Evolutionary conservation across 2,329 filamentous ascomycete genomes (phyloP).

Genomic region (Venturia pyrina): DNA sequence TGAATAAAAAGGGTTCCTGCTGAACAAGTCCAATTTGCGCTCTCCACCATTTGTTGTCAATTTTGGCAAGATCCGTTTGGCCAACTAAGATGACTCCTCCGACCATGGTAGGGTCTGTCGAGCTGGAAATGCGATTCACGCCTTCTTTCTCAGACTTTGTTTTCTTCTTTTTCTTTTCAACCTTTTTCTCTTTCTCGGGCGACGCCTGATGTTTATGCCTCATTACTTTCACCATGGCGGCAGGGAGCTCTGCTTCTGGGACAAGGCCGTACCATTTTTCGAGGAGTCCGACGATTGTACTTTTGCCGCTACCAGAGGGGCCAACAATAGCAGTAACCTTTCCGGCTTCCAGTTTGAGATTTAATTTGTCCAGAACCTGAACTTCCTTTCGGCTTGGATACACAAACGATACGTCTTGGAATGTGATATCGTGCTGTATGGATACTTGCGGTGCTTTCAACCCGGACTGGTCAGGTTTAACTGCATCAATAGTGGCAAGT

Average conservation of each 20-base stretch:
- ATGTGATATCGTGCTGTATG: constrained; percentile 24
- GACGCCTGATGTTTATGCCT: background rate
- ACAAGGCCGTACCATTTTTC: constrained; percentile 62
- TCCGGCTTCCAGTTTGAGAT: constrained; percentile 49
- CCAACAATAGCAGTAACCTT: constrained; percentile 67
- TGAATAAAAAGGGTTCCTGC: constrained; percentile 32
- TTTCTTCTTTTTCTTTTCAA: constrained; percentile 10
- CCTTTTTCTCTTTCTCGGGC: background rate
- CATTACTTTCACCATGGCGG: background rate
- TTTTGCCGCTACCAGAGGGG: constrained; percentile 63
- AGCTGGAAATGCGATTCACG: background rate
- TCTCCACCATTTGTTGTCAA: constrained; percentile 35
- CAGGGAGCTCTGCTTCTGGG: background rate
- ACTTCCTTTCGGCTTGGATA: constrained; percentile 46
- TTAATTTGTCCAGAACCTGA: constrained; percentile 51
- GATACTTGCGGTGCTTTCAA: constrained; percentile 25
- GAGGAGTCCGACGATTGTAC: constrained; percentile 60
- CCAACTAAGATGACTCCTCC: constrained; percentile 24
- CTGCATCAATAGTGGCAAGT: constrained; percentile 27
- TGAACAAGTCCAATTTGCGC: constrained; percentile 35
- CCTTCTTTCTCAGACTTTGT: background rate
- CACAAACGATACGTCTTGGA: constrained; percentile 26
- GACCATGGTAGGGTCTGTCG: background rate
- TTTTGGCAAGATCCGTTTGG: constrained; percentile 19
- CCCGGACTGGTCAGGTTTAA: constrained; percentile 21